phyloP scores from a whole-genome alignment of 208 protist species.

The Acanthamoeba castellanii region DNA sequence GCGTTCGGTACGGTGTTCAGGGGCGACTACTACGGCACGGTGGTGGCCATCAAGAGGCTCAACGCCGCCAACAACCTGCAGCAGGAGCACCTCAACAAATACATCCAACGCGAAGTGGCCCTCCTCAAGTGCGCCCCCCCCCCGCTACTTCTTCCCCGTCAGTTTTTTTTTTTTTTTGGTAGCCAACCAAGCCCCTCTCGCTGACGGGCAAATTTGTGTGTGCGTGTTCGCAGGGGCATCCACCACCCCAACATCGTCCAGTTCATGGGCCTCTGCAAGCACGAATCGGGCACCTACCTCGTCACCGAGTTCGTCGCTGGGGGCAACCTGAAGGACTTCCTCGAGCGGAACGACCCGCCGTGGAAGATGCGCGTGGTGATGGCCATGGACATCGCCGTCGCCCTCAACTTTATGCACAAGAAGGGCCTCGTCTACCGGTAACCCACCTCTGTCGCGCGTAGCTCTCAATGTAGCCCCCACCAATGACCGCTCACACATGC shows the following conservation, averaged over 20 bases:
- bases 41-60: conserved; percentile 68
- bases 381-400: conserved; percentile 59
- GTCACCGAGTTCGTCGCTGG: conserved; percentile 80
- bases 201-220: not conserved
- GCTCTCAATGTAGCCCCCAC: not conserved
- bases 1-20: conserved; percentile 42
- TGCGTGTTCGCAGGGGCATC: conserved; percentile 42
- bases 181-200: no score
- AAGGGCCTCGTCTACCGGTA: conserved; percentile 53
- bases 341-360: conserved; percentile 28
- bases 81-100: conserved; percentile 62
- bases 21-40: conserved; percentile 44
- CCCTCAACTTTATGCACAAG: conserved; percentile 40
- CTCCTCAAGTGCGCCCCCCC: conserved; percentile 25
- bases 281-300: conserved; percentile 77
- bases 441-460: not conserved
- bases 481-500: not conserved
- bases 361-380: conserved; percentile 23
- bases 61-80: conserved; percentile 33
- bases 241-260: conserved; percentile 82
- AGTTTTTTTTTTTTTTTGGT: not conserved
- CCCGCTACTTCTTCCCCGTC: not conserved
- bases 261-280: conserved; percentile 80
- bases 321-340: conserved; percentile 42
- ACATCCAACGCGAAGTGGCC: conserved; percentile 56